A percentile compares a stretch with the other conserved stretches of the same genome.
These are phyloP conservation scores for Aciculoconidium aculeatum DNA, from an alignment of 805 yeast species.

Conservation along the genomic window DNA sequence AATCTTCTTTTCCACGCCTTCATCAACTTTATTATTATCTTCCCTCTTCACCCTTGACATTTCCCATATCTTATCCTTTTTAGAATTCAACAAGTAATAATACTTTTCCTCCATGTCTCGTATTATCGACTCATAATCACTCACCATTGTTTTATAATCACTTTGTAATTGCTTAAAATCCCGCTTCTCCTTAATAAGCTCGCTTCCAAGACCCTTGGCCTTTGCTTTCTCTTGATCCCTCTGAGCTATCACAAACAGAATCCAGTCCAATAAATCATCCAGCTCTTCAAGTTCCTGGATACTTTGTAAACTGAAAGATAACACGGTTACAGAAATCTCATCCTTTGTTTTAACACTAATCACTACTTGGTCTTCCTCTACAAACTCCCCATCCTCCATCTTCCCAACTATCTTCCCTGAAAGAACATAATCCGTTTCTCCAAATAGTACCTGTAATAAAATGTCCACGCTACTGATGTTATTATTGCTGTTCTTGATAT, in stretches of 20 bases:
- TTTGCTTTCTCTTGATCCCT: slow-evolving; percentile 8
- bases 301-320: slow-evolving; percentile 15
- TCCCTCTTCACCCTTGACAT: slow-evolving; percentile 12
- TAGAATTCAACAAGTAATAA: slow-evolving; percentile 21
- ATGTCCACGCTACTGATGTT: no score
- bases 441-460: no score
- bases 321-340: slow-evolving; percentile 21
- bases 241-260: slow-evolving; percentile 13
- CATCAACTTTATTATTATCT: slow-evolving; percentile 8
- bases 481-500: slow-evolving; percentile 1
- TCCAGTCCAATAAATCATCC: slow-evolving; percentile 21
- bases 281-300: slow-evolving; percentile 13
- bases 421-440: no score
- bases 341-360: slow-evolving; percentile 16
- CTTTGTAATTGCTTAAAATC: slow-evolving; percentile 8
- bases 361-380: slow-evolving; percentile 15
- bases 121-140: slow-evolving; percentile 14
- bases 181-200: slow-evolving; percentile 2
- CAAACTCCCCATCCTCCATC: slow-evolving; percentile 14
- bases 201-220: slow-evolving; percentile 2
- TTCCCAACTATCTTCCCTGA: background rate
- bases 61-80: slow-evolving; percentile 26
- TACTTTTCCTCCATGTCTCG: slow-evolving; percentile 23
- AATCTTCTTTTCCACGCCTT: slow-evolving; percentile 7
- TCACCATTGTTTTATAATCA: slow-evolving; percentile 9